Evolutionary conservation across 2,329 filamentous ascomycete genomes (phyloP).

Genomic region (Talaromyces sp.): DNA sequence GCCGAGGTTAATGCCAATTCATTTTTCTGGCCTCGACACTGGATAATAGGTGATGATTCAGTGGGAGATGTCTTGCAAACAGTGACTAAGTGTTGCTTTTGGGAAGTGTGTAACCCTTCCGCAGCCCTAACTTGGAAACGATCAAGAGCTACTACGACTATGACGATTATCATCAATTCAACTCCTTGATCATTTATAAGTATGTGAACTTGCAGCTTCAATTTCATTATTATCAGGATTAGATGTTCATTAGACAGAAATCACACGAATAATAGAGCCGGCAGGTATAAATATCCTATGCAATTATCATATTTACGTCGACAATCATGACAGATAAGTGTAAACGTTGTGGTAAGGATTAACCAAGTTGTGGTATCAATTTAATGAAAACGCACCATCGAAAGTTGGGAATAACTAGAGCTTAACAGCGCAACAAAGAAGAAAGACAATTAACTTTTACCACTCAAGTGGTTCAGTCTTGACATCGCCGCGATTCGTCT

Average conservation of each 20-base stretch:
- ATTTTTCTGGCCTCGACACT: too few relatives aligned
- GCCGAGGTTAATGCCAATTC: not conserved
- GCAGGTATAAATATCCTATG: not conserved
- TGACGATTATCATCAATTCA: too few relatives aligned
- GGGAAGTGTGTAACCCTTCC: too few relatives aligned
- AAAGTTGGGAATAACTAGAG: not conserved
- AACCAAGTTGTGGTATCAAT: not conserved
- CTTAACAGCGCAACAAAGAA: not conserved
- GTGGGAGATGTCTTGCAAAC: too few relatives aligned
- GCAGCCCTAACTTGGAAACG: too few relatives aligned
- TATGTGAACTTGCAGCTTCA: not conserved
- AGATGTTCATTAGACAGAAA: not conserved
- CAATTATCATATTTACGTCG: not conserved
- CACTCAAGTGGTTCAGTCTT: conserved; percentile 85
- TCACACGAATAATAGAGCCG: not conserved
- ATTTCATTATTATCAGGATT: not conserved
- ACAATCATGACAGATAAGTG: not conserved
- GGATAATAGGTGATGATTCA: too few relatives aligned
- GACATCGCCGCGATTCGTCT: conserved; percentile 82
- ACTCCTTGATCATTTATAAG: not conserved
- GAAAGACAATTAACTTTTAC: conserved; percentile 47
- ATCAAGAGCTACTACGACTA: too few relatives aligned
- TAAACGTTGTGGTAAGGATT: not conserved
- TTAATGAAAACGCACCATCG: conserved; percentile 2
- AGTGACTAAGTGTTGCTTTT: too few relatives aligned